Conservation (phyloP, 805 yeast genomes). For the Suhomyces sp. region DNA sequence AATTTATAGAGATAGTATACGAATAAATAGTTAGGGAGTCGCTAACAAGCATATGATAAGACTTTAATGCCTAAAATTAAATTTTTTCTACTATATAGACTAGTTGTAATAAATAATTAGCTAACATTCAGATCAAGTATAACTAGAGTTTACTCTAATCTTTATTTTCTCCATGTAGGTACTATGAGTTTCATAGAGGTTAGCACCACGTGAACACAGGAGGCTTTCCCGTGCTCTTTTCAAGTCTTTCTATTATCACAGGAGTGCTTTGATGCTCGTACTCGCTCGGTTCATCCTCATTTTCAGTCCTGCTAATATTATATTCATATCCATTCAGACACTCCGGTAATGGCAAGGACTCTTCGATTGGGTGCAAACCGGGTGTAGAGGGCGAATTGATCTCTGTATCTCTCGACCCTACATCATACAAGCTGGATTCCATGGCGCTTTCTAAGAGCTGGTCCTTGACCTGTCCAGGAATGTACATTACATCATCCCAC, state of each 20-base stretch:
- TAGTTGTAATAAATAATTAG: not conserved
- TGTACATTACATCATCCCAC: constrained; percentile 59
- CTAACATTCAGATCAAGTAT: no score
- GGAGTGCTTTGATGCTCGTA: constrained; percentile 19
- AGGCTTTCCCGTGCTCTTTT: constrained; percentile 50
- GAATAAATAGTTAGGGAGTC: not conserved
- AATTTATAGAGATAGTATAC: not conserved
- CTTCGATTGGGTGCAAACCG: not conserved
- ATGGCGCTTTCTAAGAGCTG: constrained; percentile 42
- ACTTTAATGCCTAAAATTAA: no score
- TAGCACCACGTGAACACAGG: constrained; percentile 71
- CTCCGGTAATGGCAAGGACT: not conserved
- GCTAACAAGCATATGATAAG: no score
- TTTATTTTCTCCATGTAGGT: no score
- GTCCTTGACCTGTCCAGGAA: constrained; percentile 38
- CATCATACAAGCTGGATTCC: constrained; percentile 22
- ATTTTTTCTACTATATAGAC: not conserved
- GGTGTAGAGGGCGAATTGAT: not conserved
- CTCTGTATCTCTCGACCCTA: not conserved
- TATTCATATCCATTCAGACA: constrained; percentile 10
- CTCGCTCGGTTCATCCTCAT: not conserved
- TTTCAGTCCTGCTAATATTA: constrained; percentile 2
- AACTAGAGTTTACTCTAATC: no score
- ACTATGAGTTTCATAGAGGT: no score
- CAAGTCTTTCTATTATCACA: constrained; percentile 60